Evolutionary conservation across 2,329 filamentous ascomycete genomes (phyloP).

Genomic region (Nakataea oryzae): DNA sequence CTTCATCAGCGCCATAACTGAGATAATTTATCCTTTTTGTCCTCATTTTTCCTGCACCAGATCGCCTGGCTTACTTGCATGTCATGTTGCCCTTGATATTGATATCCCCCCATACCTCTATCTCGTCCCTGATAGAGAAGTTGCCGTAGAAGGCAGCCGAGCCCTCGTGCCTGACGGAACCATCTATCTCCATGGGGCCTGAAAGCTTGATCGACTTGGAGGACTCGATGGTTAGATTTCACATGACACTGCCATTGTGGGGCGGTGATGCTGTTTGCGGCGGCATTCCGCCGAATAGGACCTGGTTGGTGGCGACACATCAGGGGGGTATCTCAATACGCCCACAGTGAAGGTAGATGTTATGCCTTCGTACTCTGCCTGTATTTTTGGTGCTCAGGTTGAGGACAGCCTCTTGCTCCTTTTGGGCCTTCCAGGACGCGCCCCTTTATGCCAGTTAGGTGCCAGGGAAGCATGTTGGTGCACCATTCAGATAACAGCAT

Average conservation of each 20-base stretch:
- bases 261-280: conserved; percentile 1
- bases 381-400: neutral
- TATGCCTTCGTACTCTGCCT: conserved; percentile 9
- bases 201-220: conserved; percentile 27
- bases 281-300: neutral
- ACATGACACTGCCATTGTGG: conserved; percentile 12
- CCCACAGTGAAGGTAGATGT: conserved; percentile 7
- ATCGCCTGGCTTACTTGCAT: conserved; percentile 24
- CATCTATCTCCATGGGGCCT: conserved; percentile 35
- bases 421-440: conserved; percentile 5
- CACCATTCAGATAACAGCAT: neutral
- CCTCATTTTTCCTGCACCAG: neutral
- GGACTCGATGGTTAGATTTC: conserved; percentile 28
- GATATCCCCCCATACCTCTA: conserved; percentile 35
- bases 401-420: neutral
- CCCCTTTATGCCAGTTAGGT: neutral
- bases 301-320: neutral
- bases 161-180: conserved; percentile 33
- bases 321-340: neutral
- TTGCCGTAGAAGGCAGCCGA: conserved; percentile 32
- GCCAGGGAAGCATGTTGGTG: neutral
- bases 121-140: conserved; percentile 29
- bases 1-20: neutral
- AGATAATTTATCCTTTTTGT: no score
- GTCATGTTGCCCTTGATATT: conserved; percentile 29